Conservation (phyloP, 768 basidiomycete genomes). For the Phallus indusiatus region DNA sequence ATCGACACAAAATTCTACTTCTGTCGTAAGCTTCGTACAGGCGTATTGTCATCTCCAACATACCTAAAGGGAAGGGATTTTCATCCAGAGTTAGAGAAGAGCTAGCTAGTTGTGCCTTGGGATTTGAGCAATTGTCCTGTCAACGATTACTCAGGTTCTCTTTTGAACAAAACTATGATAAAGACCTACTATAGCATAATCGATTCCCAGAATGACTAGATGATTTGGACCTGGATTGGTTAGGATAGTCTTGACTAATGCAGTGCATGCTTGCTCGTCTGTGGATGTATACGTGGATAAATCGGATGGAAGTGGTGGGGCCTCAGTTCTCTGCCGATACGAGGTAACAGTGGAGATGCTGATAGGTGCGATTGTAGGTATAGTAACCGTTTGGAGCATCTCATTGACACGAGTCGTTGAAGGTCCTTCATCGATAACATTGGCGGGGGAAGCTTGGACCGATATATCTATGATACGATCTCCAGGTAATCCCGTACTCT, state of each 20-base stretch:
- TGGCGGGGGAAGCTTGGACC: conserved; percentile 35
- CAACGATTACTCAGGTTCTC: not conserved
- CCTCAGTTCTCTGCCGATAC: conserved; percentile 37
- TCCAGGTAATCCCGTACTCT: conserved; percentile 52
- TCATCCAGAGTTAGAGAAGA: conserved; percentile 40
- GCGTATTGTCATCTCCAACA: conserved; percentile 26
- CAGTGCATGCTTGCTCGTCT: conserved; percentile 49
- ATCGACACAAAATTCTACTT: conserved; percentile 18
- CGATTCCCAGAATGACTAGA: conserved; percentile 38
- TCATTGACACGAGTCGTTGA: conserved; percentile 37
- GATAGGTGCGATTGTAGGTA: conserved; percentile 62
- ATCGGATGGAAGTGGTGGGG: conserved; percentile 41
- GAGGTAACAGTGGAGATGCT: conserved; percentile 39
- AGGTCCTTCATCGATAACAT: conserved; percentile 7
- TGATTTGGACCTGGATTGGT: conserved; percentile 47
- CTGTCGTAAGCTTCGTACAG: not conserved
- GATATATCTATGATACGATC: conserved; percentile 76
- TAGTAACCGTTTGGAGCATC: conserved; percentile 51
- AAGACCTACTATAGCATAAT: conserved; percentile 39
- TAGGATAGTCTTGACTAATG: conserved; percentile 41
- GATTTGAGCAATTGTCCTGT: not conserved
- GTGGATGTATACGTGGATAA: conserved; percentile 42
- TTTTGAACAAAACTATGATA: conserved; percentile 19
- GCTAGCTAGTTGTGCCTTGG: conserved; percentile 42
- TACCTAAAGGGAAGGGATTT: conserved; percentile 27